These are phyloP conservation scores for Leishmania tropica DNA, from an alignment of 208 protist genomes.

Conservation along the genomic window DNA sequence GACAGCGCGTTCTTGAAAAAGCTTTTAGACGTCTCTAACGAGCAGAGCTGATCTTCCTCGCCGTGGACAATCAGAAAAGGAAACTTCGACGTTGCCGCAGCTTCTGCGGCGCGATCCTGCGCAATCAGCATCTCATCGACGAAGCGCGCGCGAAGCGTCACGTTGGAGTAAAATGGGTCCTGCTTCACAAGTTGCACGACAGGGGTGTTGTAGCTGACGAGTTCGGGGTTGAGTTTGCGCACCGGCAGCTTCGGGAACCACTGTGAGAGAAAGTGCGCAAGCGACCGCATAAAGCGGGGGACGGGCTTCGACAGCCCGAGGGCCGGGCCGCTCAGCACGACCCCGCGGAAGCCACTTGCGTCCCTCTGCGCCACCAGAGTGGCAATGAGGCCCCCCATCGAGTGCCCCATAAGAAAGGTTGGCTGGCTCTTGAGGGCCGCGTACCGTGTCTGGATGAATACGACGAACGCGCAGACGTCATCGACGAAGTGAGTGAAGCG, in stretches of 20 bases:
- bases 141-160: conserved; percentile 50
- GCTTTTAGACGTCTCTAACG: conserved; percentile 31
- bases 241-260: conserved; percentile 57
- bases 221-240: conserved; percentile 23
- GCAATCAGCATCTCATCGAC: conserved; percentile 47
- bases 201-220: conserved; percentile 46
- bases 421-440: conserved; percentile 40
- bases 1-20: conserved; percentile 49
- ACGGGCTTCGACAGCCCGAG: conserved; percentile 21
- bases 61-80: conserved; percentile 75
- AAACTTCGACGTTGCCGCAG: conserved; percentile 34
- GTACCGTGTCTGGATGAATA: conserved; percentile 38
- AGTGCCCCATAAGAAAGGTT: conserved; percentile 74
- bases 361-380: conserved; percentile 53
- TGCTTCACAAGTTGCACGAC: conserved; percentile 63
- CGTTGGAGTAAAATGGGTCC: conserved; percentile 57
- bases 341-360: conserved; percentile 26
- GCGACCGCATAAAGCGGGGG: conserved; percentile 15
- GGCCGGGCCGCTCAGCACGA: conserved; percentile 73
- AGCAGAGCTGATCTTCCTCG: conserved; percentile 51
- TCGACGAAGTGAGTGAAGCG: conserved; percentile 75
- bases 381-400: conserved; percentile 79
- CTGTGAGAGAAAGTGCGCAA: conserved; percentile 31
- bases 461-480: conserved; percentile 62
- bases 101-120: conserved; percentile 36